A percentile compares a stretch with the other conserved stretches of the same genome.
Evolutionary conservation across 805 yeast genomes (phyloP).

Genomic region (Starmerella geochares): DNA sequence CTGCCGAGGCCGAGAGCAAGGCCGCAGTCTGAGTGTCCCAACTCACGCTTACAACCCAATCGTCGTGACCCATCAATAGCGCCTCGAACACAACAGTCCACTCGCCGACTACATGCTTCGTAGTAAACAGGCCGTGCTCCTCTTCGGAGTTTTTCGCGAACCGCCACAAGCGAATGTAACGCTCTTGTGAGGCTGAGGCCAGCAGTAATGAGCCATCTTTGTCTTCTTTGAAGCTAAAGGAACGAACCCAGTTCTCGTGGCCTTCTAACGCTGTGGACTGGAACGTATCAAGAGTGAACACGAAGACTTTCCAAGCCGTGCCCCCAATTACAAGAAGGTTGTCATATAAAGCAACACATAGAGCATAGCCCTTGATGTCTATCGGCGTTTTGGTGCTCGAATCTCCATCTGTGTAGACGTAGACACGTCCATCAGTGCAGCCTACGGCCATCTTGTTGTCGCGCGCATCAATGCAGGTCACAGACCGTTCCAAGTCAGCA

Average conservation of each 20-base stretch:
- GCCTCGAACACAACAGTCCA: slow-evolving; percentile 68
- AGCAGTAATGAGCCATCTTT: slow-evolving; percentile 45
- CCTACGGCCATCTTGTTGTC: slow-evolving; percentile 41
- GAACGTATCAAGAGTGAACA: slow-evolving; percentile 32
- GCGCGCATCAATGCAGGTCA: slow-evolving; percentile 2
- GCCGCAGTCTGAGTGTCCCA: slow-evolving; percentile 64
- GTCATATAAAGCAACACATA: slow-evolving; percentile 23
- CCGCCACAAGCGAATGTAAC: slow-evolving; percentile 86
- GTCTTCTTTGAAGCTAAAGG: slow-evolving; percentile 49
- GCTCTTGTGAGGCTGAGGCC: slow-evolving; percentile 88
- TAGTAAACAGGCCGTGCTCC: slow-evolving; percentile 64
- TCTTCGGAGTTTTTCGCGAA: slow-evolving; percentile 32
- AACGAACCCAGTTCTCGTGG: slow-evolving; percentile 93
- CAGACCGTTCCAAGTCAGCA: slow-evolving; percentile 1
- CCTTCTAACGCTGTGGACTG: slow-evolving; percentile 46
- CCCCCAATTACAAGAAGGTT: slow-evolving; percentile 31
- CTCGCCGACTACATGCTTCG: slow-evolving; percentile 34
- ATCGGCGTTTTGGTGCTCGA: slow-evolving; percentile 10
- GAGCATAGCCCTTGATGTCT: slow-evolving; percentile 27
- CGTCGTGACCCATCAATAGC: slow-evolving; percentile 93
- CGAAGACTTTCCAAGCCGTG: slow-evolving; percentile 37
- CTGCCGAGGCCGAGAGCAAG: slow-evolving; percentile 79
- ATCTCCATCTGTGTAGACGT: slow-evolving; percentile 43
- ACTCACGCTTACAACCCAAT: slow-evolving; percentile 77
- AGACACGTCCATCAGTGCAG: slow-evolving; percentile 55